These are phyloP conservation scores for Aciculosporium take DNA, from an alignment of 2,329 filamentous ascomycete species.

Conservation along the genomic window DNA sequence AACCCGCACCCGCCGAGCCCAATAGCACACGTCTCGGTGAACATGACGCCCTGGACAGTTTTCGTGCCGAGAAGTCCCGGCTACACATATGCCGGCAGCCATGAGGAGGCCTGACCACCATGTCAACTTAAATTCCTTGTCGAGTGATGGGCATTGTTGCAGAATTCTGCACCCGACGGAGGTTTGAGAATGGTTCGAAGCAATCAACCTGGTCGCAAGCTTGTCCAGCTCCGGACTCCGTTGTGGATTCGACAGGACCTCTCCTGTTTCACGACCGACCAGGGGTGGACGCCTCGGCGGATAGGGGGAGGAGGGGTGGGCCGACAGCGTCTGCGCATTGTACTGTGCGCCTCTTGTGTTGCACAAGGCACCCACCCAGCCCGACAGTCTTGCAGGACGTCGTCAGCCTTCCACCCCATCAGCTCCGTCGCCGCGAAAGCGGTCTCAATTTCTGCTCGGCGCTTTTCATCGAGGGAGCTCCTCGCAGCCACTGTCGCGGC, in stretches of 20 bases:
- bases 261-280: slow-evolving; percentile 12
- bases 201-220: slow-evolving; percentile 9
- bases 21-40: slow-evolving; percentile 3
- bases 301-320: slow-evolving; percentile 5
- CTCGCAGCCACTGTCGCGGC: slow-evolving; percentile 1
- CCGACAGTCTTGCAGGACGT: neutral
- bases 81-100: neutral
- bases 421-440: slow-evolving; percentile 1
- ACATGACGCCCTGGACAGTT: neutral
- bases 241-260: slow-evolving; percentile 9
- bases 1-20: slow-evolving; percentile 1
- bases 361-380: slow-evolving; percentile 1
- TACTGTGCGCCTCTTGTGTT: neutral
- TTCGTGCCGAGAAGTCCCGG: neutral
- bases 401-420: neutral
- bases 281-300: slow-evolving; percentile 8
- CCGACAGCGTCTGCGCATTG: neutral
- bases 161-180: neutral
- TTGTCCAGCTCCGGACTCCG: slow-evolving; percentile 10
- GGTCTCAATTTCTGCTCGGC: neutral
- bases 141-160: slow-evolving; percentile 3
- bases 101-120: neutral
- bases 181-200: slow-evolving; percentile 2
- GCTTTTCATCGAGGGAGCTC: neutral
- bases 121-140: neutral